A percentile compares a stretch with the other conserved stretches of the same genome.
Conservation (phyloP, 2,329 filamentous ascomycete genomes). For the Monosporascus sp. region DNA sequence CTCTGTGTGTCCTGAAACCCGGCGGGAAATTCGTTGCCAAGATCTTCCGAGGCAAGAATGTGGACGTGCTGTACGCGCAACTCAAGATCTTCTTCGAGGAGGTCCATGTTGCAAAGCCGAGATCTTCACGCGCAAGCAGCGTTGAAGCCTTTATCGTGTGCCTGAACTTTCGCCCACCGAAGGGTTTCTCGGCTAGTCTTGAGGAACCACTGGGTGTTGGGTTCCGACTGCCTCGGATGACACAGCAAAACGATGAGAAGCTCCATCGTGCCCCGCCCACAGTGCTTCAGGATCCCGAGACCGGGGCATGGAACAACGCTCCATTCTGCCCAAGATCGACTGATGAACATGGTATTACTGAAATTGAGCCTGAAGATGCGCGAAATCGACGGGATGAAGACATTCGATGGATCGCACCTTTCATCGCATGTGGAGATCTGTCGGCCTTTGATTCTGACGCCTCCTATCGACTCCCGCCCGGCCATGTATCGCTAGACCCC, state of each 20-base stretch:
- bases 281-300: constrained; percentile 39
- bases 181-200: constrained; percentile 68
- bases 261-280: constrained; percentile 36
- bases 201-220: constrained; percentile 69
- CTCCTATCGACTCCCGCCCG: constrained; percentile 82
- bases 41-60: constrained; percentile 90
- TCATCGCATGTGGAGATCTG: constrained; percentile 94
- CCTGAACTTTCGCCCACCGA: constrained; percentile 76
- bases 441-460: constrained; percentile 95
- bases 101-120: constrained; percentile 87
- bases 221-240: constrained; percentile 45
- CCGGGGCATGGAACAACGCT: constrained; percentile 37
- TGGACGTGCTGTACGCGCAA: constrained; percentile 93
- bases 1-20: constrained; percentile 84
- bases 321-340: constrained; percentile 10
- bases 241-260: constrained; percentile 34
- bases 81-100: constrained; percentile 83
- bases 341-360: constrained; percentile 33
- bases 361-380: constrained; percentile 46
- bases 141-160: constrained; percentile 97
- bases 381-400: constrained; percentile 33
- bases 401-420: constrained; percentile 82
- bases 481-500: constrained; percentile 81
- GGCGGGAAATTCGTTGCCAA: constrained; percentile 97
- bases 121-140: constrained; percentile 91